phyloP scores from a whole-genome alignment of 352 stramenopile species.

The Globisporangium paddicum region DNA sequence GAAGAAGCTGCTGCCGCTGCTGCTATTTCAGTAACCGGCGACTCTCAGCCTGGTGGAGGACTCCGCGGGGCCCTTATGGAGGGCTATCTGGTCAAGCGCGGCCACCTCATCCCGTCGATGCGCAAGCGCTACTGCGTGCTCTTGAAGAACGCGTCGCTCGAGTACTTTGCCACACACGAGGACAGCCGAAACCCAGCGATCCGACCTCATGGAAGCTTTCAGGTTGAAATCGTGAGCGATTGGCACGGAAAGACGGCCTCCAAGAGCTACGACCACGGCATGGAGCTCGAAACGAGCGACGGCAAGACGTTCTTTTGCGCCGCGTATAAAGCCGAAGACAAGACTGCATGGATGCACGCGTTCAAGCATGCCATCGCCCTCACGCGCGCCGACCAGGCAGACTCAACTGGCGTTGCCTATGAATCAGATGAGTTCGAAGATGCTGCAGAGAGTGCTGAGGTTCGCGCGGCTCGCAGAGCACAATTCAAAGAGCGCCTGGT shows the following conservation, averaged over 20 bases:
- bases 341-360: slow-evolving; percentile 53
- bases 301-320: slow-evolving; percentile 73
- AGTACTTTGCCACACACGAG: slow-evolving; percentile 67
- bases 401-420: not conserved
- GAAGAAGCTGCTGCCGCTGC: not conserved
- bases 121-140: slow-evolving; percentile 72
- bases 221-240: slow-evolving; percentile 50
- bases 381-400: slow-evolving; percentile 10
- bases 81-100: slow-evolving; percentile 72
- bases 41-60: not conserved
- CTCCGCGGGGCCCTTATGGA: slow-evolving; percentile 46
- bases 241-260: slow-evolving; percentile 65
- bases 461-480: slow-evolving; percentile 8
- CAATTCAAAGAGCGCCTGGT: slow-evolving; percentile 35
- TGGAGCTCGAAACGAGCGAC: slow-evolving; percentile 66
- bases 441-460: slow-evolving; percentile 8
- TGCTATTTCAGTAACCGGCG: too few relatives aligned
- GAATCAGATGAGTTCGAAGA: not conserved
- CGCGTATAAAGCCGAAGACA: slow-evolving; percentile 43
- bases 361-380: slow-evolving; percentile 51
- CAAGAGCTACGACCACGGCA: slow-evolving; percentile 46
- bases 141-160: slow-evolving; percentile 31
- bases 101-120: slow-evolving; percentile 70
- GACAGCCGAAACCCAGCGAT: slow-evolving; percentile 45
- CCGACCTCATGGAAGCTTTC: slow-evolving; percentile 27